These are phyloP conservation scores for Pisolithus sp. DNA, from an alignment of 768 basidiomycete species.

Conservation along the genomic window DNA sequence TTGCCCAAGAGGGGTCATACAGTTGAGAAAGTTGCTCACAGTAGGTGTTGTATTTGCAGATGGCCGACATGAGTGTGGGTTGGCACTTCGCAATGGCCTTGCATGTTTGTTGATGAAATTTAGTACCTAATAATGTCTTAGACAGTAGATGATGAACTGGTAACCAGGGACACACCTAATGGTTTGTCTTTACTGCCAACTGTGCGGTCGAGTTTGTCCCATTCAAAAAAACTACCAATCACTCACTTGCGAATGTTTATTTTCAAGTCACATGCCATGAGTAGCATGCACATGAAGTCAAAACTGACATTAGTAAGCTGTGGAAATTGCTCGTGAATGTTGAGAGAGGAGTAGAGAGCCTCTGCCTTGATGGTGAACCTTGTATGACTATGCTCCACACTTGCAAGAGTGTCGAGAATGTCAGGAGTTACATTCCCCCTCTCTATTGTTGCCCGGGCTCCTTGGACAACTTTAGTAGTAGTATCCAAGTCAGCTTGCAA, in stretches of 20 bases:
- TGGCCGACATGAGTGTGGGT: no score
- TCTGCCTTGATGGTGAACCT: slow-evolving; percentile 22
- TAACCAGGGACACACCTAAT: not conserved
- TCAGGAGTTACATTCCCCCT: not conserved
- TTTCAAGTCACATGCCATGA: slow-evolving; percentile 34
- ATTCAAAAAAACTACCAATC: slow-evolving; percentile 32
- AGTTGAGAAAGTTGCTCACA: no score
- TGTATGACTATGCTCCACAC: slow-evolving; percentile 16
- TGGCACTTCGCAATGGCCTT: no score
- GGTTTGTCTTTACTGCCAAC: slow-evolving; percentile 21
- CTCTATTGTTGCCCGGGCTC: slow-evolving; percentile 5
- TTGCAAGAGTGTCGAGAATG: slow-evolving; percentile 10
- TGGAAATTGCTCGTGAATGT: slow-evolving; percentile 27
- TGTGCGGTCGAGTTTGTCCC: slow-evolving; percentile 31
- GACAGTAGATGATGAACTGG: no score
- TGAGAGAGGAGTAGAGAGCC: slow-evolving; percentile 29
- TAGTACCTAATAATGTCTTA: no score
- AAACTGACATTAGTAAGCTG: slow-evolving; percentile 26
- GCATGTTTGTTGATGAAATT: no score
- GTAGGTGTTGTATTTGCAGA: no score
- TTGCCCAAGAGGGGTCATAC: no score
- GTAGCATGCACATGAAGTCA: slow-evolving; percentile 26
- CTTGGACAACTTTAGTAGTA: slow-evolving; percentile 17
- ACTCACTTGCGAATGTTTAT: slow-evolving; percentile 32
- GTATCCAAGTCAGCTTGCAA: slow-evolving; percentile 26